These are phyloP conservation scores for Asparagopsis taxiformis DNA, from an alignment of 31 red algal species.

Conservation along the genomic window DNA sequence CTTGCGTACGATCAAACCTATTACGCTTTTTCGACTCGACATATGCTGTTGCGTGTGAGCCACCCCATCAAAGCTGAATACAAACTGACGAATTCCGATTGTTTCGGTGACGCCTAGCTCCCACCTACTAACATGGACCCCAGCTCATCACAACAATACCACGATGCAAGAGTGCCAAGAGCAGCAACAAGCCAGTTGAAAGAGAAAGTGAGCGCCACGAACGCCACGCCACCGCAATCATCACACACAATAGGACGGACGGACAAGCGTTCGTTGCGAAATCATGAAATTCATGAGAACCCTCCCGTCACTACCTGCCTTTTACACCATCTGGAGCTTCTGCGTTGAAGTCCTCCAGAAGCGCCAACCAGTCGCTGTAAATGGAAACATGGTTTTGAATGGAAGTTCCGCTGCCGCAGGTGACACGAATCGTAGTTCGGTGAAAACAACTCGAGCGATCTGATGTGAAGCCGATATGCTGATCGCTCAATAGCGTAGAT, in stretches of 20 bases:
- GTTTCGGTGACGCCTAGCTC: conserved; percentile 59
- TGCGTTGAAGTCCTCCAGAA: conserved; percentile 1
- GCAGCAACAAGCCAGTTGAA: conserved; percentile 37
- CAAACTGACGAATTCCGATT: conserved; percentile 50
- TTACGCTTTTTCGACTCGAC: conserved; percentile 18
- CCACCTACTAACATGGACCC: conserved; percentile 36
- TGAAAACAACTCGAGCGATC: conserved; percentile 18
- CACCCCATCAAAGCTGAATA: conserved; percentile 66
- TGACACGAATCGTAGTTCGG: conserved; percentile 43
- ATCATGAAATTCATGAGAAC: conserved; percentile 42
- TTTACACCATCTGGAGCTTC: not conserved
- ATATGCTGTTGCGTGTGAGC: conserved; percentile 63
- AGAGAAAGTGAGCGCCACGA: conserved; percentile 34
- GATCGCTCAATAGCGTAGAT: conserved; percentile 15
- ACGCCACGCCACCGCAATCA: conserved; percentile 61
- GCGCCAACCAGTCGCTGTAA: conserved; percentile 38
- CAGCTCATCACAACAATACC: conserved; percentile 53
- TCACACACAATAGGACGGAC: conserved; percentile 30
- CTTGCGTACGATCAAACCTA: conserved; percentile 26
- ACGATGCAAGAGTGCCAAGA: conserved; percentile 41
- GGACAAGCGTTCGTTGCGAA: conserved; percentile 45
- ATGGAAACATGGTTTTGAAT: conserved; percentile 42
- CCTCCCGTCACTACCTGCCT: conserved; percentile 19
- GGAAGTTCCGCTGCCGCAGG: conserved; percentile 4
- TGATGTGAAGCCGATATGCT: conserved; percentile 21